These are phyloP conservation scores for Peribolospora baueri DNA, from an alignment of 768 basidiomycete genomes.

Conservation along the genomic window DNA sequence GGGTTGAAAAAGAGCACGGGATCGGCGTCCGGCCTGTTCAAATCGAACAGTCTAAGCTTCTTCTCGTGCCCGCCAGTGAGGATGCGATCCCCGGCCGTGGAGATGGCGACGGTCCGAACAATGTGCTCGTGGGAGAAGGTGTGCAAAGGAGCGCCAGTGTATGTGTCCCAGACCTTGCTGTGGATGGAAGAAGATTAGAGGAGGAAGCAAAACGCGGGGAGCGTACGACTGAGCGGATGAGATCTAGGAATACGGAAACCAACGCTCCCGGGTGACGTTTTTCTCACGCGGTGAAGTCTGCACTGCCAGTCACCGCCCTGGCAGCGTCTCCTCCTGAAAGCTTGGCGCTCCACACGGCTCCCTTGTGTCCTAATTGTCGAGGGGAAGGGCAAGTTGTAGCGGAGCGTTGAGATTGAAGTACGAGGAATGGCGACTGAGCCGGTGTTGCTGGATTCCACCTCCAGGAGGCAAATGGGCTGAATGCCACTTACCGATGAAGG, in stretches of 20 bases:
- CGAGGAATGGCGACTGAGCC: slow-evolving; percentile 19
- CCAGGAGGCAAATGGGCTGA: background rate
- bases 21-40: slow-evolving; percentile 31
- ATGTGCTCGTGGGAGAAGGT: slow-evolving; percentile 99
- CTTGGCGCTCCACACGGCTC: slow-evolving; percentile 92
- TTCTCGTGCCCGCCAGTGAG: slow-evolving; percentile 92
- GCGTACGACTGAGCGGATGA: background rate
- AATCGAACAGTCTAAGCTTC: slow-evolving; percentile 84
- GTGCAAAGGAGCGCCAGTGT: slow-evolving; percentile 44
- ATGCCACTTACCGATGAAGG: slow-evolving; percentile 21
- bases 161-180: slow-evolving; percentile 10
- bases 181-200: slow-evolving; percentile 2
- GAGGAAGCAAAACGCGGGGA: background rate
- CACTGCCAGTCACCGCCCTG: slow-evolving; percentile 72
- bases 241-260: background rate
- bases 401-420: slow-evolving; percentile 47
- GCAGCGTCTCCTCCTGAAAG: slow-evolving; percentile 53
- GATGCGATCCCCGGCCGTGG: slow-evolving; percentile 40
- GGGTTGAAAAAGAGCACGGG: no score
- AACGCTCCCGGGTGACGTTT: no score
- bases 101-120: slow-evolving; percentile 78
- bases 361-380: slow-evolving; percentile 27
- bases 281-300: slow-evolving; percentile 86
- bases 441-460: background rate
- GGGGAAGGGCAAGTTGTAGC: background rate